Percentiles rank a stretch among this genome's conserved stretches.
These are phyloP conservation scores for Pseudocercospora fuligena DNA, from an alignment of 2,329 filamentous ascomycete genomes.

Conservation along the genomic window DNA sequence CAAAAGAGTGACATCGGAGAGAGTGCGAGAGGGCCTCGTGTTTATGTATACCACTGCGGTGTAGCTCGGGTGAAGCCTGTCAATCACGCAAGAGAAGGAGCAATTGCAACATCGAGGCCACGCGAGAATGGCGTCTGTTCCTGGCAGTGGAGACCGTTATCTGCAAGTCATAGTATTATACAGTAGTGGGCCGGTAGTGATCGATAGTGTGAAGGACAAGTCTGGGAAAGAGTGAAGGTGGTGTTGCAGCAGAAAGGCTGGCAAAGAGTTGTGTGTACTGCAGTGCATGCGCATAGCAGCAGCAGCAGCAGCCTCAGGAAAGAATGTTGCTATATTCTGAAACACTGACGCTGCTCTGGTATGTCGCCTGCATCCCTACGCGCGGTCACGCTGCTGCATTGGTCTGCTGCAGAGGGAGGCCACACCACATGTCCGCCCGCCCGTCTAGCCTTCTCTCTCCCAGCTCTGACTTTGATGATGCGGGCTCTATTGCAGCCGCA, in stretches of 20 bases:
- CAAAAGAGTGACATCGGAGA: slow-evolving; percentile 6
- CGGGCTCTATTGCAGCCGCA: no score
- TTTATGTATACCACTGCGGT: background rate
- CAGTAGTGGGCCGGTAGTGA: background rate
- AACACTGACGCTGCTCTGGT: slow-evolving; percentile 7
- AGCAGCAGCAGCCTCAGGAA: background rate
- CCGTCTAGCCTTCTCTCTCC: no score
- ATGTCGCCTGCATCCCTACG: background rate
- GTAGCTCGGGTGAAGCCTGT: background rate
- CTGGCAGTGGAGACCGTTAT: background rate
- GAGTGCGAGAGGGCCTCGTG: background rate
- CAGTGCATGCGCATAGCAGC: background rate
- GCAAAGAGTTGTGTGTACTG: background rate
- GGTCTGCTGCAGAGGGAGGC: background rate
- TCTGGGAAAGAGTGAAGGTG: background rate
- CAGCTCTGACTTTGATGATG: no score
- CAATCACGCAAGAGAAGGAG: slow-evolving; percentile 13
- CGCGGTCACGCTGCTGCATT: background rate
- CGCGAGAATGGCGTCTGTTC: background rate
- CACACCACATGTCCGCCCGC: no score
- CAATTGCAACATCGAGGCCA: slow-evolving; percentile 11
- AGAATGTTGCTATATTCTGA: slow-evolving; percentile 9
- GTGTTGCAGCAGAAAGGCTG: background rate
- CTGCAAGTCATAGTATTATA: slow-evolving; percentile 2
- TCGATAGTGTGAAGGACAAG: background rate